Conservation (phyloP, 805 yeast species). For the Pichia cephalocereana region DNA sequence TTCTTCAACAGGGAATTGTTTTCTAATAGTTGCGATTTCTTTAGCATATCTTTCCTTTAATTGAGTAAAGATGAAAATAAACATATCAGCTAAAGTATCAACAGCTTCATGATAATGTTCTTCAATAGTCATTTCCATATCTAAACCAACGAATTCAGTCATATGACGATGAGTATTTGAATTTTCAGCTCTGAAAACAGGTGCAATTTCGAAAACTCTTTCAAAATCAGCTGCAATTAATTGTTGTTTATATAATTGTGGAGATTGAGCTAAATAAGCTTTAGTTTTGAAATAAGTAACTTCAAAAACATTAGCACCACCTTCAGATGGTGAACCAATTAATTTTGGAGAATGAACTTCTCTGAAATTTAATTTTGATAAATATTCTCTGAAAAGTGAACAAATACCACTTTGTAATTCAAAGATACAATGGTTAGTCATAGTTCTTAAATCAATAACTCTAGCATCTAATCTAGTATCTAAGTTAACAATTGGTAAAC, state of each 20-base stretch:
- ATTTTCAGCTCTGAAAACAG: slow-evolving; percentile 98
- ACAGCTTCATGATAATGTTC: slow-evolving; percentile 94
- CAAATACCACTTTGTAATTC: slow-evolving; percentile 87
- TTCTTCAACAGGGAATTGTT: slow-evolving; percentile 96
- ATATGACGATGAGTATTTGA: slow-evolving; percentile 98
- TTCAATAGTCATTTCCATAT: slow-evolving; percentile 96
- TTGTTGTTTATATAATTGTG: slow-evolving; percentile 97
- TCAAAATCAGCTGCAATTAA: slow-evolving; percentile 97
- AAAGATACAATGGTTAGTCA: slow-evolving; percentile 96
- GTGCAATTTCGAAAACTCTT: slow-evolving; percentile 91
- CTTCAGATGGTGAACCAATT: slow-evolving; percentile 93
- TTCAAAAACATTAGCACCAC: slow-evolving; percentile 96
- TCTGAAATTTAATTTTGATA: slow-evolving; percentile 55
- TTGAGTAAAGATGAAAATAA: slow-evolving; percentile 80
- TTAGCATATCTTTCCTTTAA: slow-evolving; percentile 68
- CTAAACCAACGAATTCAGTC: slow-evolving; percentile 98
- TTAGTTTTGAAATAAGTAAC: slow-evolving; percentile 85
- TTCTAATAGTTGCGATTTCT: slow-evolving; percentile 85
- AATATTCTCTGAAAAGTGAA: slow-evolving; percentile 80
- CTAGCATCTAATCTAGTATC: slow-evolving; percentile 94
- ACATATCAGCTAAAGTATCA: slow-evolving; percentile 49
- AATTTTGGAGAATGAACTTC: slow-evolving; percentile 97
- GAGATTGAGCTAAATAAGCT: slow-evolving; percentile 95
- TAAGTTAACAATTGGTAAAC: slow-evolving; percentile 88
- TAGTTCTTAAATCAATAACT: slow-evolving; percentile 93